These are phyloP conservation scores for Phytopythium ostracodes DNA, from an alignment of 352 stramenopile genomes.

Conservation along the genomic window DNA sequence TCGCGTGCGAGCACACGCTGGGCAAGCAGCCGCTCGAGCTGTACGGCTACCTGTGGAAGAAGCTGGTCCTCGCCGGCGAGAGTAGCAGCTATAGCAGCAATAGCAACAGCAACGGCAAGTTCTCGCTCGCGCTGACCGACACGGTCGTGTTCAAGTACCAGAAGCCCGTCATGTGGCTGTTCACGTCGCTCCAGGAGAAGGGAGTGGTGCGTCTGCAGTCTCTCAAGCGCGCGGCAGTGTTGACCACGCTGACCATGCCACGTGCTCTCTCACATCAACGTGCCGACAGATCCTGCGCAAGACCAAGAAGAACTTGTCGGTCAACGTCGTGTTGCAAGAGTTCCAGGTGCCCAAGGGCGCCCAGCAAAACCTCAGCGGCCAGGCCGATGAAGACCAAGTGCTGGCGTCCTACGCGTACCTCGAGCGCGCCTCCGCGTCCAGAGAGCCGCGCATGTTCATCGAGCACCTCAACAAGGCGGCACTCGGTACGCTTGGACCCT, in stretches of 20 bases:
- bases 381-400: slow-evolving; percentile 27
- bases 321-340: slow-evolving; percentile 39
- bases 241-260: too few species aligned
- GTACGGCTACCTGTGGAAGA: slow-evolving; percentile 57
- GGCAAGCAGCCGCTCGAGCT: slow-evolving; percentile 58
- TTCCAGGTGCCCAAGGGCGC: slow-evolving; percentile 32
- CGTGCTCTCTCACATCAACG: too few species aligned
- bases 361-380: not conserved
- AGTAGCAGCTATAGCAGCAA: not conserved
- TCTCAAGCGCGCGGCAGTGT: too few species aligned
- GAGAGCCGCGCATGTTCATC: slow-evolving; percentile 43
- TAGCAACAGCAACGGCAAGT: slow-evolving; percentile 17
- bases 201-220: slow-evolving; percentile 31
- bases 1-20: slow-evolving; percentile 62
- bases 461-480: slow-evolving; percentile 46
- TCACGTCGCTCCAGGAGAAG: slow-evolving; percentile 67
- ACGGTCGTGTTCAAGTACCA: slow-evolving; percentile 75
- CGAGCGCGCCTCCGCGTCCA: slow-evolving; percentile 30
- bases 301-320: slow-evolving; percentile 53
- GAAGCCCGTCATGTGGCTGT: slow-evolving; percentile 65
- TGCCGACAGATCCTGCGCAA: slow-evolving; percentile 48
- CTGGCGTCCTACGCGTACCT: slow-evolving; percentile 55
- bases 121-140: slow-evolving; percentile 52
- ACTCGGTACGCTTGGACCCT: slow-evolving; percentile 19
- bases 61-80: slow-evolving; percentile 18